Evolutionary conservation across 208 protist species (phyloP).

Genomic region (Crithidia acanthocephali): DNA sequence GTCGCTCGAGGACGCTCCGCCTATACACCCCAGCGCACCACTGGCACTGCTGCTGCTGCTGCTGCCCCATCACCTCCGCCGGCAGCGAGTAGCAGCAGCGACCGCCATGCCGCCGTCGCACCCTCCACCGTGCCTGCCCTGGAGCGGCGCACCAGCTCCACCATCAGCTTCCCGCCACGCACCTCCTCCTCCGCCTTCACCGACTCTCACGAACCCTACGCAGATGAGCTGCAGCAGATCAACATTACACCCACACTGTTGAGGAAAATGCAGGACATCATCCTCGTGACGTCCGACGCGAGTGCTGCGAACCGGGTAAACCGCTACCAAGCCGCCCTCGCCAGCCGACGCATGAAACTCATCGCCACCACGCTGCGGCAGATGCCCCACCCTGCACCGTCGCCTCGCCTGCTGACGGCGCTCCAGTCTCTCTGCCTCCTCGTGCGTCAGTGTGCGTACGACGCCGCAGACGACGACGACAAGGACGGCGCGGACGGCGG

Average conservation of each 20-base stretch:
- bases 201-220: slow-evolving; percentile 19
- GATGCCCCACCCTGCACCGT: slow-evolving; percentile 31
- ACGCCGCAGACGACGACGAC: slow-evolving; percentile 8
- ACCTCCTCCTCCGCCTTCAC: slow-evolving; percentile 11
- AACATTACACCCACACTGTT: slow-evolving; percentile 25
- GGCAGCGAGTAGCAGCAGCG: background rate
- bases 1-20: slow-evolving; percentile 20
- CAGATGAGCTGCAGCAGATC: slow-evolving; percentile 5
- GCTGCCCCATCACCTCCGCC: background rate
- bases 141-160: slow-evolving; percentile 5
- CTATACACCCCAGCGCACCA: background rate
- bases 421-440: slow-evolving; percentile 25
- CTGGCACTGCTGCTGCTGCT: too few species aligned
- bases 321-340: slow-evolving; percentile 29
- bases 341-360: slow-evolving; percentile 24
- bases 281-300: slow-evolving; percentile 6
- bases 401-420: slow-evolving; percentile 29
- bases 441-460: slow-evolving; percentile 24
- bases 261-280: slow-evolving; percentile 1
- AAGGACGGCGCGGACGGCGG: too few species aligned
- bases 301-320: slow-evolving; percentile 16
- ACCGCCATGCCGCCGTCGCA: background rate
- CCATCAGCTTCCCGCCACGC: slow-evolving; percentile 8
- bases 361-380: slow-evolving; percentile 20
- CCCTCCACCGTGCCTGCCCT: background rate